phyloP scores from a whole-genome alignment of 441 rosid species.

The Pelargonium citronellum region DNA sequence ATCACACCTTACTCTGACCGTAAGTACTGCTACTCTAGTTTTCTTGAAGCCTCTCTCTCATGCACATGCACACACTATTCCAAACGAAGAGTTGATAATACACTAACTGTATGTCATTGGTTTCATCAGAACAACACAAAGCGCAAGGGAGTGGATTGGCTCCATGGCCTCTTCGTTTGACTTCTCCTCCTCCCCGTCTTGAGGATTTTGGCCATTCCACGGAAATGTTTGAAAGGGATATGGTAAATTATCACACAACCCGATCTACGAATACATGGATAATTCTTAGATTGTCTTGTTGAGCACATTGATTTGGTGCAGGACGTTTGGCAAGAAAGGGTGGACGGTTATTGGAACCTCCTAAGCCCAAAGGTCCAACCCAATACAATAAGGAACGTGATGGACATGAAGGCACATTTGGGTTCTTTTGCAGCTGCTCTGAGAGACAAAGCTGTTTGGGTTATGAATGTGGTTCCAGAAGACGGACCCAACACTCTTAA shows the following conservation, averaged over 20 bases:
- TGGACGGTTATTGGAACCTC: slow-evolving; percentile 74
- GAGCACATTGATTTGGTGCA: slow-evolving; percentile 24
- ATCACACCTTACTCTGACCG: slow-evolving; percentile 83
- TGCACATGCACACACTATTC: no score
- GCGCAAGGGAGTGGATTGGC: slow-evolving; percentile 84
- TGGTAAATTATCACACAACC: slow-evolving; percentile 34
- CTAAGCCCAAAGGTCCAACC: slow-evolving; percentile 63
- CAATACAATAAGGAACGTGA: slow-evolving; percentile 69
- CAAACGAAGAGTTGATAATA: neutral
- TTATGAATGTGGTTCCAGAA: slow-evolving; percentile 84
- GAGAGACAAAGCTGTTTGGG: slow-evolving; percentile 83
- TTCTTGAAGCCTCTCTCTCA: slow-evolving; percentile 1
- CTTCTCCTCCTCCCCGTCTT: slow-evolving; percentile 77
- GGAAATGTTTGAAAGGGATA: slow-evolving; percentile 74
- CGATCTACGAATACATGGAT: neutral
- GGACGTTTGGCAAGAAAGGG: slow-evolving; percentile 74
- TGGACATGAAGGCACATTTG: slow-evolving; percentile 95
- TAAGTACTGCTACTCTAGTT: slow-evolving; percentile 38
- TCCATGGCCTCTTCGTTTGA: slow-evolving; percentile 94
- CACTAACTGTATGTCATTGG: slow-evolving; percentile 3
- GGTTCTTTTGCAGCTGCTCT: slow-evolving; percentile 97
- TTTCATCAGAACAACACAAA: slow-evolving; percentile 58
- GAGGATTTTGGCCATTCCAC: slow-evolving; percentile 81
- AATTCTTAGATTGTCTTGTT: no score
- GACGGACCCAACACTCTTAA: slow-evolving; percentile 87